phyloP scores from a whole-genome alignment of 208 protist species.

The Leishmania martiniquensis region DNA sequence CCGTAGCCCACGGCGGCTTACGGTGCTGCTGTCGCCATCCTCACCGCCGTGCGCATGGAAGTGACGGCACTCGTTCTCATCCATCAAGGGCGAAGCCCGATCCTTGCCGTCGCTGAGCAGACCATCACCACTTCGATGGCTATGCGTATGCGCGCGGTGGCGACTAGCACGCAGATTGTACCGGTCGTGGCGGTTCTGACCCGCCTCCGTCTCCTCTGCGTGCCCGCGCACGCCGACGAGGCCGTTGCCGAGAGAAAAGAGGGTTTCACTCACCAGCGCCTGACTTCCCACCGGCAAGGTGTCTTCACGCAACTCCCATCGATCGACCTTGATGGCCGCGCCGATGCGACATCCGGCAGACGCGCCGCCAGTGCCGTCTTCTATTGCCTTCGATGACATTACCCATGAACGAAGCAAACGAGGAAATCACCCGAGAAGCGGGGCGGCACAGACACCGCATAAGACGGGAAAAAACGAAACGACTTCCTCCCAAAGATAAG shows the following conservation, averaged over 20 bases:
- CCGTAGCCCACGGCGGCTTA: conserved; percentile 9
- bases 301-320: conserved; percentile 75
- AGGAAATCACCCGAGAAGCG: not conserved
- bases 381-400: conserved; percentile 20
- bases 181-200: conserved; percentile 22
- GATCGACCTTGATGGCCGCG: conserved; percentile 37
- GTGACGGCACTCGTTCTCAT: not conserved
- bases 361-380: conserved; percentile 6
- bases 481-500: not conserved
- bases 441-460: not conserved
- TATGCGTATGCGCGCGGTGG: conserved; percentile 14
- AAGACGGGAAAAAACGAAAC: not conserved
- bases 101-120: conserved; percentile 4
- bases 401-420: conserved; percentile 5
- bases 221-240: conserved; percentile 82
- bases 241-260: conserved; percentile 88
- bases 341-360: conserved; percentile 14
- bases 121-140: not conserved
- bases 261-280: conserved; percentile 67
- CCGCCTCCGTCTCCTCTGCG: conserved; percentile 56
- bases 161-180: conserved; percentile 15
- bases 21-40: conserved; percentile 1
- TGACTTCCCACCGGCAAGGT: conserved; percentile 41
- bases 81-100: not conserved
- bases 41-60: conserved; percentile 6